phyloP scores from a whole-genome alignment of 73 alveolate genomes.

The Paramecium biaurelia region DNA sequence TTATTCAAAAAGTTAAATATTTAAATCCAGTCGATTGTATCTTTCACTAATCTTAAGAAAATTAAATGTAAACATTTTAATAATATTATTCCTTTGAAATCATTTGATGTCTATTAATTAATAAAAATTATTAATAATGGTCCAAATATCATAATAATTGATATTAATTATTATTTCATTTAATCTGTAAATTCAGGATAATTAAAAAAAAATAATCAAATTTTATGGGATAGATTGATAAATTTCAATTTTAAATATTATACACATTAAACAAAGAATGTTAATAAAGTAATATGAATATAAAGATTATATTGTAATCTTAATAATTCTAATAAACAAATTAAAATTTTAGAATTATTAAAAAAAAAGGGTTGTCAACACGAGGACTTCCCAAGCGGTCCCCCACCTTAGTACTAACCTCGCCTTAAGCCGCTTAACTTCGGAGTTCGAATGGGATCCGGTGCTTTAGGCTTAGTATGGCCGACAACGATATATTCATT shows the following conservation, averaged over 20 bases:
- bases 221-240: background rate
- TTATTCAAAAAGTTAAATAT: background rate
- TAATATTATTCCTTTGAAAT: background rate
- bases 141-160: background rate
- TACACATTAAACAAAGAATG: background rate
- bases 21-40: background rate
- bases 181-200: no score
- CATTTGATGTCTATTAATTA: no score
- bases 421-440: conserved; percentile 99
- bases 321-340: background rate
- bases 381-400: conserved; percentile 99
- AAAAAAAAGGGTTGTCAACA: conserved; percentile 82
- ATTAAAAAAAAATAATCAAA: background rate
- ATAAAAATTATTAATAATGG: background rate
- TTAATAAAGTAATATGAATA: background rate
- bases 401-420: conserved; percentile 99
- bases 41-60: background rate
- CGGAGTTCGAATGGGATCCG: conserved; percentile 99
- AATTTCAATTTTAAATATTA: background rate
- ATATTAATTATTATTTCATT: no score
- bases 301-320: background rate
- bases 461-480: conserved; percentile 99
- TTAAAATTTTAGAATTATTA: background rate
- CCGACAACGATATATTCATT: conserved; percentile 84
- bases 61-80: background rate